A percentile compares a stretch with the other conserved stretches of the same genome.
Evolutionary conservation across 768 basidiomycete genomes (phyloP).

Genomic region (Fomitopsis pulvina): DNA sequence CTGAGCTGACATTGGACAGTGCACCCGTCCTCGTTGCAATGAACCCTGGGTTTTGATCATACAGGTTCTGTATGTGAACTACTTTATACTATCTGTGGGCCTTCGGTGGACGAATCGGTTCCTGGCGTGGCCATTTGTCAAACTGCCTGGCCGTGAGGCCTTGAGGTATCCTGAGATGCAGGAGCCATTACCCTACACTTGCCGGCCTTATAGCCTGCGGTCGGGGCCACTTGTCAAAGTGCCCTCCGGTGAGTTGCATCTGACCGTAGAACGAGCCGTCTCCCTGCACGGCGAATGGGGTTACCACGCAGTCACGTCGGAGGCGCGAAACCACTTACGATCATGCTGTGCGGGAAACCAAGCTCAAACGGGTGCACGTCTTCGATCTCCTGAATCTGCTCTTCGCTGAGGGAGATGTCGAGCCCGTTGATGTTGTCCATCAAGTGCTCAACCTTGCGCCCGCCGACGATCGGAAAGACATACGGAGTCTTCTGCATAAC

Average conservation of each 20-base stretch:
- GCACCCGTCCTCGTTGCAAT: too few relatives aligned
- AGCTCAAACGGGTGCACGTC: conserved; percentile 34
- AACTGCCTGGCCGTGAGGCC: conserved; percentile 13
- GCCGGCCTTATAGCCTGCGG: conserved; percentile 16
- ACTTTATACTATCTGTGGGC: too few relatives aligned
- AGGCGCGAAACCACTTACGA: conserved; percentile 26
- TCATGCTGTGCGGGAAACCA: conserved; percentile 36
- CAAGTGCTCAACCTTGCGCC: conserved; percentile 47
- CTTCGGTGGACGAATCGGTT: conserved; percentile 12
- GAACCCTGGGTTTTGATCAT: too few relatives aligned
- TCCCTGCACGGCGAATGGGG: conserved; percentile 9
- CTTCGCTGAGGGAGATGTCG: conserved; percentile 35
- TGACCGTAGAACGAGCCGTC: conserved; percentile 13
- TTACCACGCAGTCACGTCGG: not conserved
- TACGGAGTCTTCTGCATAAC: conserved; percentile 47
- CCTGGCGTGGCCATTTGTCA: conserved; percentile 17
- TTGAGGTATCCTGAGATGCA: conserved; percentile 1
- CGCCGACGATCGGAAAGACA: conserved; percentile 47
- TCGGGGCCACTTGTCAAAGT: conserved; percentile 22
- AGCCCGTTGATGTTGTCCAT: conserved; percentile 44
- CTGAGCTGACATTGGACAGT: too few relatives aligned
- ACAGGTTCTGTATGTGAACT: too few relatives aligned
- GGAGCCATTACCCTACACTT: conserved; percentile 8
- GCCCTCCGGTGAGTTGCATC: conserved; percentile 11
- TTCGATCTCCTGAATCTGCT: conserved; percentile 42